These are phyloP conservation scores for Kluyveromyces nonfermentans DNA, from an alignment of 805 yeast species.

Conservation along the genomic window DNA sequence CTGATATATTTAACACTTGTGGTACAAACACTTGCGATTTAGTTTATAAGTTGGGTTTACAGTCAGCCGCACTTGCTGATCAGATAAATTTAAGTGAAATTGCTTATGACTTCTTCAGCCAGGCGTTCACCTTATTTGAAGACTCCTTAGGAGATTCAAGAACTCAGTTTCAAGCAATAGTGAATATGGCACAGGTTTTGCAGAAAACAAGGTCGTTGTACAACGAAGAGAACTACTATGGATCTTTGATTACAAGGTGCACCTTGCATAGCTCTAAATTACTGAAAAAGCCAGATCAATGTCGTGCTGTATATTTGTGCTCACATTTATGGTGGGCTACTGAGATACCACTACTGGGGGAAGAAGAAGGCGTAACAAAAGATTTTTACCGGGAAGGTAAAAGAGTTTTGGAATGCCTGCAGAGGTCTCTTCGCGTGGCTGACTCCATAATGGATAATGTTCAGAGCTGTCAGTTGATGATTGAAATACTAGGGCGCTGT, in stretches of 20 bases:
- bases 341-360: conserved; percentile 42
- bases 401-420: conserved; percentile 84
- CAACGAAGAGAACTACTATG: conserved; percentile 48
- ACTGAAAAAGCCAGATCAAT: conserved; percentile 87
- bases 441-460: conserved; percentile 81
- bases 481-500: conserved; percentile 82
- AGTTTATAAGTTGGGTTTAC: conserved; percentile 41
- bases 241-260: conserved; percentile 70
- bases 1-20: conserved; percentile 44
- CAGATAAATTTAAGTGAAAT: conserved; percentile 62
- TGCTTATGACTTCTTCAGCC: conserved; percentile 80
- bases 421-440: conserved; percentile 79
- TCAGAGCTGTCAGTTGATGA: conserved; percentile 65
- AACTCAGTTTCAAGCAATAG: conserved; percentile 44
- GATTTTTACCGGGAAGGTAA: conserved; percentile 43
- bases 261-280: conserved; percentile 84
- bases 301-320: conserved; percentile 75
- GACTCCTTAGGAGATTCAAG: conserved; percentile 45
- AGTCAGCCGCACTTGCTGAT: conserved; percentile 71
- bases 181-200: conserved; percentile 40
- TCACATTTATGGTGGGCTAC: conserved; percentile 94
- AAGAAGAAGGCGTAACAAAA: conserved; percentile 35
- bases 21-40: conserved; percentile 25
- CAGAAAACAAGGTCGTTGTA: conserved; percentile 44
- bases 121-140: conserved; percentile 80